These are phyloP conservation scores for Scenedesmus sp. DNA, from an alignment of 163 green algal species.

Conservation along the genomic window DNA sequence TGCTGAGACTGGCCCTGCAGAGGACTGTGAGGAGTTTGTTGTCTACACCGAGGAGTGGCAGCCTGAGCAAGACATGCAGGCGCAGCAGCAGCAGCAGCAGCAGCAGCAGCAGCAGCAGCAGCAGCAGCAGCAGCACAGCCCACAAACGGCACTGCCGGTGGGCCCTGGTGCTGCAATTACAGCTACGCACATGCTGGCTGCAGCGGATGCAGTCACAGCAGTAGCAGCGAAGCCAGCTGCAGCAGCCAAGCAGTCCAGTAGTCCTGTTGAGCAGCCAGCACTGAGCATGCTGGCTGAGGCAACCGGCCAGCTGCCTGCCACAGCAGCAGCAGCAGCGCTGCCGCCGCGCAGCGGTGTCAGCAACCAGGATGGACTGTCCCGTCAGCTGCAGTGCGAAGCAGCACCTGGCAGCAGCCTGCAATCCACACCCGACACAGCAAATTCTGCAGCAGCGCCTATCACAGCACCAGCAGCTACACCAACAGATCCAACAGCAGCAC, in stretches of 20 bases:
- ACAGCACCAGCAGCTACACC: background rate
- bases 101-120: constrained; percentile 15
- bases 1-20: background rate
- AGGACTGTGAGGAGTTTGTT: background rate
- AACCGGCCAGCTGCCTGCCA: background rate
- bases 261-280: background rate
- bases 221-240: too few relatives aligned
- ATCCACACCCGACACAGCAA: background rate
- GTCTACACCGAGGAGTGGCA: background rate
- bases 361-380: background rate
- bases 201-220: constrained; percentile 18
- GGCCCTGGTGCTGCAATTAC: background rate
- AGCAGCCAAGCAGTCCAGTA: background rate
- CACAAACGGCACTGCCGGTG: too few relatives aligned
- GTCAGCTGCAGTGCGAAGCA: constrained; percentile 3
- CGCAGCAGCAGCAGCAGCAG: background rate
- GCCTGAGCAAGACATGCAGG: background rate
- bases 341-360: background rate
- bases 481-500: background rate
- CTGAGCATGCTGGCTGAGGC: background rate
- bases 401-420: background rate
- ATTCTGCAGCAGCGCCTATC: background rate
- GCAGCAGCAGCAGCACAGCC: background rate
- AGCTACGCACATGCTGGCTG: background rate
- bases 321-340: background rate